A percentile compares a stretch with the other conserved stretches of the same genome.
Conservation (phyloP, 352 stramenopile genomes). For the Aphanomyces astaci region DNA sequence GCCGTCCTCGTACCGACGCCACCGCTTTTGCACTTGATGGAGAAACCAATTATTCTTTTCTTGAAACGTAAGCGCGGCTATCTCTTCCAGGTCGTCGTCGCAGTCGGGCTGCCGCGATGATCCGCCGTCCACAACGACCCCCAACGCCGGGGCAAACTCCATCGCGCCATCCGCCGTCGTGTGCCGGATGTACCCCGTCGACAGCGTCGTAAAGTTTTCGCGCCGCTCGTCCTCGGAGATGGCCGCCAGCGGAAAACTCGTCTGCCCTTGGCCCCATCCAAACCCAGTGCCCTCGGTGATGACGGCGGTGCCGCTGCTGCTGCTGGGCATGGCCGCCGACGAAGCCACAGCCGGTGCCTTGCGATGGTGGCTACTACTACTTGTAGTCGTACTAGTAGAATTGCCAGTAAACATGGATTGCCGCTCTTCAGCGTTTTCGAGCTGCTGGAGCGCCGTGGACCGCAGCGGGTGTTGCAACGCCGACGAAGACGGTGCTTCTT, state of each 20-base stretch:
- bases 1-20: conserved; percentile 70
- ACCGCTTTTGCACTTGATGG: conserved; percentile 63
- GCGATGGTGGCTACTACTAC: too few species aligned
- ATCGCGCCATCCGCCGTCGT: conserved; percentile 49
- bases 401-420: conserved; percentile 41
- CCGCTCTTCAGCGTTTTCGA: conserved; percentile 73
- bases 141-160: conserved; percentile 61
- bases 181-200: conserved; percentile 74
- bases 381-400: conserved; percentile 33
- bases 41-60: conserved; percentile 83
- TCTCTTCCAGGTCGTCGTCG: conserved; percentile 79
- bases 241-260: conserved; percentile 34
- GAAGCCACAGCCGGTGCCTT: too few species aligned
- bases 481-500: conserved; percentile 32
- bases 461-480: conserved; percentile 55
- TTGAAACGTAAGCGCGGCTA: conserved; percentile 68
- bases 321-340: too few species aligned
- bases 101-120: conserved; percentile 55
- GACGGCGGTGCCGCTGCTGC: not conserved
- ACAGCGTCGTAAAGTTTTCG: conserved; percentile 58
- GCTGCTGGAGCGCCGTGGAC: conserved; percentile 60
- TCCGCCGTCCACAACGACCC: conserved; percentile 27
- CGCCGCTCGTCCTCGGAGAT: conserved; percentile 44
- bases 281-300: not conserved
- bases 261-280: conserved; percentile 30